phyloP scores from a whole-genome alignment of 1,139 yeast genomes.

The Nakaseomyces bracarensis region DNA sequence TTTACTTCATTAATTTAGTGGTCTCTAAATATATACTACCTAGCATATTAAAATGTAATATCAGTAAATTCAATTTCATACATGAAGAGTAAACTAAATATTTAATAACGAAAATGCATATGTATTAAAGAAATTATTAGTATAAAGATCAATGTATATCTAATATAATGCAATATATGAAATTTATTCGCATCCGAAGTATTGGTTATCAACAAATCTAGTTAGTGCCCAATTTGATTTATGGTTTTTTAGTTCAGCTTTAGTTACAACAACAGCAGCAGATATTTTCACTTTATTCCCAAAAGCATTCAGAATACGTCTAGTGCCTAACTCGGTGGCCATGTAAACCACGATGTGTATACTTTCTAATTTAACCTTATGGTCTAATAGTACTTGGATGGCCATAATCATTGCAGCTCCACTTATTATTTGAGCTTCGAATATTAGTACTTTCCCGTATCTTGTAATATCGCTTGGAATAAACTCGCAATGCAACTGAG shows the following conservation, averaged over 20 bases:
- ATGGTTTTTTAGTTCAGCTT: constrained; percentile 23
- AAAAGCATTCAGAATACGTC: constrained; percentile 67
- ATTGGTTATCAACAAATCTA: constrained; percentile 67
- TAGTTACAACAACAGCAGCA: constrained; percentile 54
- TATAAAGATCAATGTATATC: neutral
- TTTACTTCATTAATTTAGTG: no score
- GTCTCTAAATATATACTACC: no score
- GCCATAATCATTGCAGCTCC: constrained; percentile 97
- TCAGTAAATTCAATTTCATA: neutral
- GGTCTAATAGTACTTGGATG: constrained; percentile 76
- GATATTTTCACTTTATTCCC: constrained; percentile 54
- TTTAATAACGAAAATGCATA: neutral
- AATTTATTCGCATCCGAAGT: constrained; percentile 48
- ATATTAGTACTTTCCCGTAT: constrained; percentile 48
- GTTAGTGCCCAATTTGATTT: constrained; percentile 44
- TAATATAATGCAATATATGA: neutral
- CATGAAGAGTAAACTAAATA: no score
- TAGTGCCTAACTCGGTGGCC: constrained; percentile 76
- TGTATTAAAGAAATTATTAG: neutral
- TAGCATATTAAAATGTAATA: no score
- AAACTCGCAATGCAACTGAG: constrained; percentile 72
- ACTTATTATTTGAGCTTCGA: constrained; percentile 82
- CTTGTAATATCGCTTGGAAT: constrained; percentile 38
- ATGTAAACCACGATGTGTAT: constrained; percentile 64
- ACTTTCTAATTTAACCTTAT: constrained; percentile 54